Conservation (phyloP, 2,329 filamentous ascomycete species). For the Aspergillus candidus region DNA sequence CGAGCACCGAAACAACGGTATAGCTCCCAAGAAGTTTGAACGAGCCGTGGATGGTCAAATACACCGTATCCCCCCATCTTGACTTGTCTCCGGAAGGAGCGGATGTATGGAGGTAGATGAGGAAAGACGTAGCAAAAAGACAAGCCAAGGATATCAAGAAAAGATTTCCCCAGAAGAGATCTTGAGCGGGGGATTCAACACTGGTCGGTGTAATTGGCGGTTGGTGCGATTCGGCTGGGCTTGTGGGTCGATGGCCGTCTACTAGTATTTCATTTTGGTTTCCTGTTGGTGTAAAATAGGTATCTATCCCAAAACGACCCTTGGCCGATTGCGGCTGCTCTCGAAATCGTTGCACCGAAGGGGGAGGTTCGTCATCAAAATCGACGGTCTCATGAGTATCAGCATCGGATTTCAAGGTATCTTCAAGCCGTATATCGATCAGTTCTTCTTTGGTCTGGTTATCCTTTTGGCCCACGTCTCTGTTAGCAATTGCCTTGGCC, state of each 20-base stretch:
- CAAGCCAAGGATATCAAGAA: constrained; percentile 80
- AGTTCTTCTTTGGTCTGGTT: constrained; percentile 60
- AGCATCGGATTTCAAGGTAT: constrained; percentile 47
- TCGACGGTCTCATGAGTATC: constrained; percentile 38
- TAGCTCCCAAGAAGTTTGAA: constrained; percentile 87
- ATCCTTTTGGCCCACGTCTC: constrained; percentile 32
- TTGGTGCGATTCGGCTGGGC: constrained; percentile 49
- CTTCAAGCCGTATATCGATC: constrained; percentile 81
- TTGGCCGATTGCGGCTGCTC: constrained; percentile 37
- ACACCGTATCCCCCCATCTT: constrained; percentile 81
- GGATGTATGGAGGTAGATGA: constrained; percentile 85
- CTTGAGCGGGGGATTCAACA: constrained; percentile 70
- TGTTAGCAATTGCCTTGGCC: constrained; percentile 33
- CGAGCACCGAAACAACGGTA: constrained; percentile 80
- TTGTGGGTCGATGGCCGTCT: constrained; percentile 41
- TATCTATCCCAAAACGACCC: constrained; percentile 33
- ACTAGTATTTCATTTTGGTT: constrained; percentile 47
- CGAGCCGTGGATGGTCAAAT: constrained; percentile 77
- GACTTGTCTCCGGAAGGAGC: constrained; percentile 61
- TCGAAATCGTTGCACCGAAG: constrained; percentile 52
- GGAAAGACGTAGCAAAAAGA: constrained; percentile 78
- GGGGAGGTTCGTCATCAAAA: constrained; percentile 43
- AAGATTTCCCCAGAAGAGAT: constrained; percentile 85
- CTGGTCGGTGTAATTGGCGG: constrained; percentile 53
- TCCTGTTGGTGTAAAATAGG: constrained; percentile 44